Evolutionary conservation across 768 basidiomycete species (phyloP), one percentile per base, ranked within the genome.

Genomic region (Psilocybe subaeruginosa): DNA sequence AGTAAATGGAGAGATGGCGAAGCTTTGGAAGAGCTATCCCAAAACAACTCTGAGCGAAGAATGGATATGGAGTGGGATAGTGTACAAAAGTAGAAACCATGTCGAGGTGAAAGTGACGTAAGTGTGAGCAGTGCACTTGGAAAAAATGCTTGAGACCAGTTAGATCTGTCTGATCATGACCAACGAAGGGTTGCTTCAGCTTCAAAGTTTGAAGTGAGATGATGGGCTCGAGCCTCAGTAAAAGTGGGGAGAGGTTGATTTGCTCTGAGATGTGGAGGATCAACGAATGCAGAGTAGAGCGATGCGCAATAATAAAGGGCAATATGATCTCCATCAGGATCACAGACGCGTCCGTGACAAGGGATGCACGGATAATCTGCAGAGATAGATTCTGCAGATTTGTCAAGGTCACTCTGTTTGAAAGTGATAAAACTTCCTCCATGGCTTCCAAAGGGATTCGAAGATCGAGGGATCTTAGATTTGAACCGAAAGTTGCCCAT

Each of bases 281-380:
- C 14, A 72, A 58, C 1, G 65, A 63, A 11, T 58, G 54, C 23
- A 72, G 56, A 8, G 63, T 67, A 3, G 16, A 9, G 23, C 56
- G 52, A 39, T 73, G 70, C 19, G 62, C 63, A 50, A 69, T 68
- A 27, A 74, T 58, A 54, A 72, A 72, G 16, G 70, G 72, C 23
- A 66, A 49, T 12, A 73, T 46, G 1, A 56, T 58, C 14, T 65
- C 55, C 12, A 53, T 4, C 8, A 69, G 27, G 3, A 69, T 63
- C 1, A n/a, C 31, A 14, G 37, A 54, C 6, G 48, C 45, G 51
- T 69, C 56, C 8, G 69, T 67, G 8, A 49, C 60, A 16, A 56
- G 43, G 45, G 66, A 66, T 0, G 66, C 65, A n/a, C 65, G 61
- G 5, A 61, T 64, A 16, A 73, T 52, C 16, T 33, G 58, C 17